Evolutionary conservation across 2,329 filamentous ascomycete species (phyloP), one percentile per base, ranked within the genome.

Genomic region (Alternaria sp.): DNA sequence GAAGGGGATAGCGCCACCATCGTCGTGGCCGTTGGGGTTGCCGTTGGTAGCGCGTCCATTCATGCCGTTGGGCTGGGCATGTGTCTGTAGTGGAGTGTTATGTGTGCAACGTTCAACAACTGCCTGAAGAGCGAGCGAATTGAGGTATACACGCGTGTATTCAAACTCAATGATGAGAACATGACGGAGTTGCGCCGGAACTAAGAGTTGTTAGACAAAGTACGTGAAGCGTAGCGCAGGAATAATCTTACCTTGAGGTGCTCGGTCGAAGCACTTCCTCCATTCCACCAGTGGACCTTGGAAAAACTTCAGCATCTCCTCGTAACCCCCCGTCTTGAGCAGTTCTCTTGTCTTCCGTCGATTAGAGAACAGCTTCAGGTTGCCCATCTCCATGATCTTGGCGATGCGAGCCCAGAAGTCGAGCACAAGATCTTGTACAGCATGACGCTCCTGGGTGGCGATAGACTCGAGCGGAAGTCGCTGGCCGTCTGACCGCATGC

Each of bases 331-430:
- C 54, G 87, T 93, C 71, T 92, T 89, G 73, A 97, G 96, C 68
- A 98, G 88, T 42, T 93, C 89, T 9, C 92, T 92, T 0, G 95
- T 98, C 74, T 93, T 90, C 63, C 94, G 89, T 58, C 92, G 89
- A 14, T 92, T 96, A 28, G 89, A 86, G 78, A 98, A 99, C 4
- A 99, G 83, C 66, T 90, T 88, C 72, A 96, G 88, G 71, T 98
- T 98, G 51, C 92, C 93, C 66, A 90, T 84, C 70, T 97, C 90
- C 90, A 98, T 97, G 61, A 94, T 88, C 68, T 92, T 90, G 64
- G 93, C 96, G 70, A 99, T 93, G 31, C 92, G 91, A 5, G 93
- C 89, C 95, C 95, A 99, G 76, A 93, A 96, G 77, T 96, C 90
- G 56, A 88, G 82, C 68, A 88, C 86, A 31, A 81, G 77, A 65